Percentiles rank a stretch among this genome's conserved stretches.
These are phyloP conservation scores for Micractinium sp. DNA, from an alignment of 139 green algal species.

Conservation along the genomic window DNA sequence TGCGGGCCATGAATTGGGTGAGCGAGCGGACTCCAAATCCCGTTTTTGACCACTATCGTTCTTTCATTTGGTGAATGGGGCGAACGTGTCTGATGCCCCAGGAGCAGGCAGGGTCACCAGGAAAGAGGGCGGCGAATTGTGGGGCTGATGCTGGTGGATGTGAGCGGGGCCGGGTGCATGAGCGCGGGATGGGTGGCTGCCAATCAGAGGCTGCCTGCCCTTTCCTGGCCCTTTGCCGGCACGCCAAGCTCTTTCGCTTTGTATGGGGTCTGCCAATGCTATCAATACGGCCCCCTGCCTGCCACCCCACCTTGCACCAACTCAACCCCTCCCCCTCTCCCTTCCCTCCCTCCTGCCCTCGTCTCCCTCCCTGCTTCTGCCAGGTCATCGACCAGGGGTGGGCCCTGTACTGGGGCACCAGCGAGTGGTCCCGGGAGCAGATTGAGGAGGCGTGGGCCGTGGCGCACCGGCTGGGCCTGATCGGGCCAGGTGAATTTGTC, in stretches of 20 bases:
- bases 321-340: background rate
- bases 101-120: too few species aligned
- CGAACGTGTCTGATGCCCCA: too few species aligned
- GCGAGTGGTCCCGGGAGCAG: conserved; percentile 80
- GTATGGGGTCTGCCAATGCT: too few species aligned
- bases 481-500: conserved; percentile 56
- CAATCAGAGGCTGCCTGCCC: too few species aligned
- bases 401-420: conserved; percentile 73
- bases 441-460: conserved; percentile 75
- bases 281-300: too few species aligned
- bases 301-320: too few species aligned
- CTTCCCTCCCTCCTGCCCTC: background rate
- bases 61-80: too few species aligned
- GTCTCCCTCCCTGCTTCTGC: background rate
- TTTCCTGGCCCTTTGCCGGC: too few species aligned
- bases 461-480: conserved; percentile 70
- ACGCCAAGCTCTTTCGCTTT: too few species aligned
- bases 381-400: conserved; percentile 54
- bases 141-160: too few species aligned
- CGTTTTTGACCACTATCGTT: background rate
- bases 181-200: too few species aligned
- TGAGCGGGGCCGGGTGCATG: background rate
- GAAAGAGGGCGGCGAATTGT: too few species aligned
- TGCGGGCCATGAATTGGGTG: conserved; percentile 84
- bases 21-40: conserved; percentile 33